Conservation (phyloP, 1,284 basidiomycete species). For the Psilocybe mexicana region DNA sequence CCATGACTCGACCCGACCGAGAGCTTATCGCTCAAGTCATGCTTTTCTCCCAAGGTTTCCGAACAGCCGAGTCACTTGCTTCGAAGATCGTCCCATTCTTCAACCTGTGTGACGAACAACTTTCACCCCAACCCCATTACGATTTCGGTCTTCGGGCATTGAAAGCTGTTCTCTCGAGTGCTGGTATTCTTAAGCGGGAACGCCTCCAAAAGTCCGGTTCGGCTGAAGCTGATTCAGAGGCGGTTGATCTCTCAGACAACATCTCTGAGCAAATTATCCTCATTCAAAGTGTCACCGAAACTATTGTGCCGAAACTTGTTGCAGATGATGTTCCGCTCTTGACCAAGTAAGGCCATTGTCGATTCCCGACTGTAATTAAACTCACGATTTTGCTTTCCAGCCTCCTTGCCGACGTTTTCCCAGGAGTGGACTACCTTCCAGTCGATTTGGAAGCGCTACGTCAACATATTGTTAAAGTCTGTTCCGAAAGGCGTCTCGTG, state of each 20-base stretch:
- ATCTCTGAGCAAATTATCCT: slow-evolving; percentile 93
- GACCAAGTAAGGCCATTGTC: slow-evolving; percentile 63
- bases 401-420: slow-evolving; percentile 96
- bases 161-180: slow-evolving; percentile 95
- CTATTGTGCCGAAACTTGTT: slow-evolving; percentile 97
- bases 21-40: slow-evolving; percentile 99
- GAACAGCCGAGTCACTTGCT: slow-evolving; percentile 93
- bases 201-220: slow-evolving; percentile 58
- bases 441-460: slow-evolving; percentile 87
- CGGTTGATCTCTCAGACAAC: slow-evolving; percentile 62
- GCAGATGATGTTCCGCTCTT: slow-evolving; percentile 96
- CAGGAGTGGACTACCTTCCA: slow-evolving; percentile 89
- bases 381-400: slow-evolving; percentile 43
- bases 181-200: slow-evolving; percentile 96
- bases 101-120: slow-evolving; percentile 95
- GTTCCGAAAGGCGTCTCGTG: slow-evolving; percentile 83
- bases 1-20: slow-evolving; percentile 98
- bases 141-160: slow-evolving; percentile 98
- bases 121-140: slow-evolving; percentile 97
- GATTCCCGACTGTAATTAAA: background rate
- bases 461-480: slow-evolving; percentile 85
- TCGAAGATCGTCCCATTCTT: slow-evolving; percentile 99
- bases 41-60: slow-evolving; percentile 99
- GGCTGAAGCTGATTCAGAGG: slow-evolving; percentile 45
- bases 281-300: slow-evolving; percentile 99